Evolutionary conservation across 176 grass and related monocot species (phyloP).

Genomic region (Oryza glumipatula): DNA sequence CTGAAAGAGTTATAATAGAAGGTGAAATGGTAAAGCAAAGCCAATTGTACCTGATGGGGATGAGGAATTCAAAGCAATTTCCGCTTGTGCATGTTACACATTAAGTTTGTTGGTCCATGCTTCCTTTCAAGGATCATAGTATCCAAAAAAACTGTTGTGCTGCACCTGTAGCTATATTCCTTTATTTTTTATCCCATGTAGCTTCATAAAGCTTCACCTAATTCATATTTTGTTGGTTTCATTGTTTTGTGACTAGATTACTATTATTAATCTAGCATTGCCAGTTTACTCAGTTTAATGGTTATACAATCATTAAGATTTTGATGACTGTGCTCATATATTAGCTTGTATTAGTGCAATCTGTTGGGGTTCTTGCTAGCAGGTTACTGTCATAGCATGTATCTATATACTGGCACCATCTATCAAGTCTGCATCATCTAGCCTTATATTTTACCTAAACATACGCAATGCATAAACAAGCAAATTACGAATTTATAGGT

Average conservation of each 20-base stretch:
- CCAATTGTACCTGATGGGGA: no score
- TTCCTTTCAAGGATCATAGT: background rate
- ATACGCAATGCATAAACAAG: background rate
- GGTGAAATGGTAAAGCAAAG: background rate
- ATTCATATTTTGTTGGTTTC: background rate
- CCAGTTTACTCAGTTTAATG: background rate
- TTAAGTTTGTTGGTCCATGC: background rate
- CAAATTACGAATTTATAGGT: slow-evolving; percentile 1
- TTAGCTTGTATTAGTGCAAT: background rate
- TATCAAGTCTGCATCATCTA: background rate
- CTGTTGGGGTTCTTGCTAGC: background rate
- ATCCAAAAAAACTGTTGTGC: background rate
- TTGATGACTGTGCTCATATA: background rate
- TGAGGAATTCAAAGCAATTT: background rate
- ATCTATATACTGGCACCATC: background rate
- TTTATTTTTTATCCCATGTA: background rate
- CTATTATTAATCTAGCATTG: background rate
- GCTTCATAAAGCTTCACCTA: no score
- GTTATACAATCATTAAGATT: background rate
- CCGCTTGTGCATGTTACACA: background rate
- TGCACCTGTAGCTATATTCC: background rate
- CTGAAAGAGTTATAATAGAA: slow-evolving; percentile 26
- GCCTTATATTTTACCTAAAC: background rate
- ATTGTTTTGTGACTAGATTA: background rate
- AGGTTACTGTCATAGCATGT: background rate